A percentile compares a stretch with the other conserved stretches of the same genome.
These are phyloP conservation scores for Kappamyces sp. DNA, from an alignment of 192 early-diverging fungal genomes.

Conservation along the genomic window DNA sequence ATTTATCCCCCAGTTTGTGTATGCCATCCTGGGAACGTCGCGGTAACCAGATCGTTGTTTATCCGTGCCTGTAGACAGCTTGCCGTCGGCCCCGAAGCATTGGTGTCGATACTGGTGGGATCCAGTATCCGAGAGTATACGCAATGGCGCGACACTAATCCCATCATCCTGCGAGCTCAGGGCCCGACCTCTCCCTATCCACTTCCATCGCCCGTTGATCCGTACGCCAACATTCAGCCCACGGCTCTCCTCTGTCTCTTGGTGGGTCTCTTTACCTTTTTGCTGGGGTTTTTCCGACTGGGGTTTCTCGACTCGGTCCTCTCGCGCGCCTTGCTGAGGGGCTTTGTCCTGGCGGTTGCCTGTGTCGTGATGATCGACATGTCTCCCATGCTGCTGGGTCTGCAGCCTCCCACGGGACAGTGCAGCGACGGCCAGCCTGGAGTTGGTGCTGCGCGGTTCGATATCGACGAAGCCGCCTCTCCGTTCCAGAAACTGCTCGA, in stretches of 20 bases:
- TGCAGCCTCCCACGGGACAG: conserved; percentile 20
- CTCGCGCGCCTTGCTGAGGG: conserved; percentile 85
- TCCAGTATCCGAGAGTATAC: conserved; percentile 56
- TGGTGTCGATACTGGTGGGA: conserved; percentile 82
- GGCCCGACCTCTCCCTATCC: not conserved
- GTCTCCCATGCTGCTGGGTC: conserved; percentile 67
- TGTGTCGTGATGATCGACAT: conserved; percentile 90
- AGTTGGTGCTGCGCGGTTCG: not conserved
- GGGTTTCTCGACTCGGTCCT: conserved; percentile 98
- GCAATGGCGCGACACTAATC: not conserved
- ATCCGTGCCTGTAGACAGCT: conserved; percentile 60
- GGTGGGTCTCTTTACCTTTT: conserved; percentile 90
- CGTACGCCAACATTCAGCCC: conserved; percentile 22
- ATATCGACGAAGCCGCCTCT: conserved; percentile 52
- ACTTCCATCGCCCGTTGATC: not conserved
- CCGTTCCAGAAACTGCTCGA: conserved; percentile 72
- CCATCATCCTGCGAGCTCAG: not conserved
- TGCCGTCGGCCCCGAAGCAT: conserved; percentile 90
- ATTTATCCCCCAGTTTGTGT: conserved; percentile 75
- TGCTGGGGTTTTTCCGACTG: conserved; percentile 90
- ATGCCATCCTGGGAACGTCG: conserved; percentile 89
- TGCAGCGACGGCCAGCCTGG: not conserved
- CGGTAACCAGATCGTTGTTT: conserved; percentile 40
- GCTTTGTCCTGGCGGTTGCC: conserved; percentile 93
- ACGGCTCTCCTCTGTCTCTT: conserved; percentile 69